phyloP scores from a whole-genome alignment of 83 land plant species.

The Isoetes engelmannii region DNA sequence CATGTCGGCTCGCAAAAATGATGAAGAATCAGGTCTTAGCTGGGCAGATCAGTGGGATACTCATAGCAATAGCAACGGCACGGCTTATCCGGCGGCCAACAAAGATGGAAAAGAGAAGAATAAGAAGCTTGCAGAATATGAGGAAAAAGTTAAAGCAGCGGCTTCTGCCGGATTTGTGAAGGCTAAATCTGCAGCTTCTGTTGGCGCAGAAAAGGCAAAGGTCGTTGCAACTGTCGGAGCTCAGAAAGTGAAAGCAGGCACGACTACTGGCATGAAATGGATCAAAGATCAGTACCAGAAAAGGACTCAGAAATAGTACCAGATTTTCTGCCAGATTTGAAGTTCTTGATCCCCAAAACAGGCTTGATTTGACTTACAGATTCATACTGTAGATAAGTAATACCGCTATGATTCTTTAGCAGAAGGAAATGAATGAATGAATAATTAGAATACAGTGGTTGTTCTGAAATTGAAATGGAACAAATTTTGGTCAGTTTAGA shows the following conservation, averaged over 20 bases:
- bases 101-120: neutral
- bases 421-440: too few species aligned
- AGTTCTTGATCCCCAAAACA: too few species aligned
- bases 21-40: slow-evolving; percentile 7
- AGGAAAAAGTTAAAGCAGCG: slow-evolving; percentile 19
- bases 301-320: slow-evolving; percentile 2
- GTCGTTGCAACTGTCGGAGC: slow-evolving; percentile 34
- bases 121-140: slow-evolving; percentile 15
- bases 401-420: too few species aligned
- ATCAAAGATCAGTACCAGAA: slow-evolving; percentile 47
- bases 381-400: too few species aligned
- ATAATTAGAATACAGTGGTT: too few species aligned
- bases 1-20: slow-evolving; percentile 14
- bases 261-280: slow-evolving; percentile 41
- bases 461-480: too few species aligned
- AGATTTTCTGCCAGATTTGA: too few species aligned
- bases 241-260: slow-evolving; percentile 43
- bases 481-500: too few species aligned
- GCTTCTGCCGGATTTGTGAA: slow-evolving; percentile 14
- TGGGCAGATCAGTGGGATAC: slow-evolving; percentile 34
- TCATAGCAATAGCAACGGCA: neutral
- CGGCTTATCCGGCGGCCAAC: neutral
- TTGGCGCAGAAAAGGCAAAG: slow-evolving; percentile 42
- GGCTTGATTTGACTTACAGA: too few species aligned
- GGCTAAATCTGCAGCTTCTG: slow-evolving; percentile 20